Evolutionary conservation across 78 protist genomes (phyloP).

Genomic region (Paulinella micropora): DNA sequence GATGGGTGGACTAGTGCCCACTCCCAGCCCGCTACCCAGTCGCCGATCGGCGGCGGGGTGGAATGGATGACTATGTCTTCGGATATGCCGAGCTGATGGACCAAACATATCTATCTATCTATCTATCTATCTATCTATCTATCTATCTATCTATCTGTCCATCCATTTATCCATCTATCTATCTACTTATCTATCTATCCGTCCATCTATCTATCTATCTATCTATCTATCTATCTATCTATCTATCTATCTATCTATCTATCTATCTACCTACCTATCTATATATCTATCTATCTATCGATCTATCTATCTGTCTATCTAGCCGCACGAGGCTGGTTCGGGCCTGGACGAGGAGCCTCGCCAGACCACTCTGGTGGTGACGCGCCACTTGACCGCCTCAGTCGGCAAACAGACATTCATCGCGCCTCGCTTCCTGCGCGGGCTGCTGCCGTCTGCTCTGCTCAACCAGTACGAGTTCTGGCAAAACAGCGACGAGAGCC

Average conservation of each 20-base stretch:
- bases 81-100: too few relatives aligned
- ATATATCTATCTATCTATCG: neutral
- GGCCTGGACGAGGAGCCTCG: too few relatives aligned
- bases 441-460: constrained; percentile 28
- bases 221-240: neutral
- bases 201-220: neutral
- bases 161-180: neutral
- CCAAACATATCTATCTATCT: neutral
- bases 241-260: neutral
- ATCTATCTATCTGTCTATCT: too few relatives aligned
- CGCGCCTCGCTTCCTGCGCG: constrained; percentile 19
- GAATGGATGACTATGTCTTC: too few relatives aligned
- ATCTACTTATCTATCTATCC: neutral
- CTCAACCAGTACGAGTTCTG: constrained; percentile 25
- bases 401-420: constrained; percentile 4
- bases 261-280: neutral
- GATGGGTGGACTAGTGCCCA: too few relatives aligned
- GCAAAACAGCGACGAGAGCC: constrained; percentile 8
- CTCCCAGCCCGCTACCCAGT: too few relatives aligned
- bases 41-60: too few relatives aligned
- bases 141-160: neutral
- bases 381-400: neutral
- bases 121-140: neutral
- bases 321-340: too few relatives aligned
- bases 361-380: neutral